Base-by-base conservation (phyloP, 2,329 filamentous ascomycete species). In the Elsinoe ampelina region DNA sequence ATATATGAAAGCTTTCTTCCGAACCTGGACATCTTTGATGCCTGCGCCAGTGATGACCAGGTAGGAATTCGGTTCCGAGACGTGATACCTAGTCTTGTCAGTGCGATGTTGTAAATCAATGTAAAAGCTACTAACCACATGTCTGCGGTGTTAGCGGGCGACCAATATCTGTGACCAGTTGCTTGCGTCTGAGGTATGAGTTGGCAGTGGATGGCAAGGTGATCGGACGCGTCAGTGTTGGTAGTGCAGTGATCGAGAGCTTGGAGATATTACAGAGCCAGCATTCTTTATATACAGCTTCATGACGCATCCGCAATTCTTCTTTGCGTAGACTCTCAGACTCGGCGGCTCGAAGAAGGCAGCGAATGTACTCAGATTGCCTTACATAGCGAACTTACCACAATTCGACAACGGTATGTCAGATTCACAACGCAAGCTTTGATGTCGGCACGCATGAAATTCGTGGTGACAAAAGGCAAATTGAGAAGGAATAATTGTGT, bases 41-140 rank as follows among this genome's bases (percentile, higher is more conserved):
- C 85, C 83, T 72, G 84, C 84, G 73, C 89, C 89, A 64, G 88
- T 93, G 64, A 93, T 81, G 77, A 89, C 88, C 72, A 95, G 86
- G 78, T 93, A 95, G 73, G 89, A 82, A 73, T 90, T 87, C 26
- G 87, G 84, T 57, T 82, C 81, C 17, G 87, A 85, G 61, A 89
- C 80, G 69, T 78, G 80, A 73, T 85, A 88, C 63, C 79, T 32
- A 57, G 57, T 36, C 58, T 42, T 32, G 15, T 55, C 54, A 22
- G 11, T 15, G 20, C 20, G 30, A 19, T 35, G 38, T n/a, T 42
- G n/a, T 41, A 39, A 13, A 17, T 41, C 8, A 48, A 12, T 47
- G 8, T n/a, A 11, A 39, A 38, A 30, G 36, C 15, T 11, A 34
- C 15, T 11, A 13, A 55, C 39, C 54, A 56, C 54, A 56, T 56